These are phyloP conservation scores for Kluyveromyces siamensis DNA, from an alignment of 805 yeast genomes.

Conservation along the genomic window DNA sequence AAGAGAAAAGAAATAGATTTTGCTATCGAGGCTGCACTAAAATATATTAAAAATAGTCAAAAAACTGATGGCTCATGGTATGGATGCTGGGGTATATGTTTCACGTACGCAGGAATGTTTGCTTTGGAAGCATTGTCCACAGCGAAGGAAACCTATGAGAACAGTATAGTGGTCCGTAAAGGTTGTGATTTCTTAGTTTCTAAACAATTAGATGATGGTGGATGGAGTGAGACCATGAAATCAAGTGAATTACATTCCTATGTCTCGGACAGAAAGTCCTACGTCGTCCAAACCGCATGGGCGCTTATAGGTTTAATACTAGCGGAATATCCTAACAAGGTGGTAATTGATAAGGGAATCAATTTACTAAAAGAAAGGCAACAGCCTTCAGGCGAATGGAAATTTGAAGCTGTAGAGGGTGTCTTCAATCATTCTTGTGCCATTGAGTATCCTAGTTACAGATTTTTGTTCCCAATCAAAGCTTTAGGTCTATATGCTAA, in stretches of 20 bases:
- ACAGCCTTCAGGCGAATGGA: constrained; percentile 71
- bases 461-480: constrained; percentile 81
- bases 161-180: constrained; percentile 48
- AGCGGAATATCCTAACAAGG: constrained; percentile 68
- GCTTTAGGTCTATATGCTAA: constrained; percentile 69
- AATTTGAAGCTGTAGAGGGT: constrained; percentile 80
- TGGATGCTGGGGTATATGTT: constrained; percentile 98
- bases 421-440: constrained; percentile 93
- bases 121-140: constrained; percentile 86
- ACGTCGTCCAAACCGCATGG: constrained; percentile 92
- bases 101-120: constrained; percentile 94
- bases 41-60: constrained; percentile 64
- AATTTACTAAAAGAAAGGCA: constrained; percentile 58
- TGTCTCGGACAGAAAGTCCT: constrained; percentile 52
- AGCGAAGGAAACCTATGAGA: constrained; percentile 53
- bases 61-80: constrained; percentile 89
- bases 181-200: constrained; percentile 82
- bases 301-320: constrained; percentile 71
- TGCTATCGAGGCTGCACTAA: constrained; percentile 68
- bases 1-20: constrained; percentile 51
- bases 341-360: constrained; percentile 56
- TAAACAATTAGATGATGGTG: constrained; percentile 81
- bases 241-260: constrained; percentile 75
- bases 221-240: constrained; percentile 96
- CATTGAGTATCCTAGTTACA: constrained; percentile 91